phyloP scores from a whole-genome alignment of 2,329 filamentous ascomycete species.

The Colletotrichum melonis region DNA sequence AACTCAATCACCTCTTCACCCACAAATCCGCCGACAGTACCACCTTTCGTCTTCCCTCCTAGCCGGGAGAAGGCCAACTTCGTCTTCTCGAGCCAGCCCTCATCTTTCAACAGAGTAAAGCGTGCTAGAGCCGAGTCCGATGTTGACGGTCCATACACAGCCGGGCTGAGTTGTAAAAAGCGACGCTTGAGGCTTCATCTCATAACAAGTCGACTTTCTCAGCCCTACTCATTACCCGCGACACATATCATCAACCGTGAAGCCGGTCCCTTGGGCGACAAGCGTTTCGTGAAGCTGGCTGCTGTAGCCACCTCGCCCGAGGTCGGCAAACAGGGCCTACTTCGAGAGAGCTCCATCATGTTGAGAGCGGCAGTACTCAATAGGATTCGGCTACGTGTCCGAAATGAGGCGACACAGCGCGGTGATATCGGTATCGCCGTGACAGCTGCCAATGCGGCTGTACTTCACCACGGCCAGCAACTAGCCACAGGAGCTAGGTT shows the following conservation, averaged over 20 bases:
- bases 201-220: slow-evolving; percentile 77
- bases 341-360: slow-evolving; percentile 63
- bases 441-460: slow-evolving; percentile 46
- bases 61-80: slow-evolving; percentile 1
- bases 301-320: slow-evolving; percentile 48
- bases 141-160: slow-evolving; percentile 68
- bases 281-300: slow-evolving; percentile 61
- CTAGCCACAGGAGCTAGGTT: slow-evolving; percentile 47
- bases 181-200: slow-evolving; percentile 71
- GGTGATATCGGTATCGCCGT: slow-evolving; percentile 46
- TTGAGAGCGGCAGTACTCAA: slow-evolving; percentile 76
- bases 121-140: slow-evolving; percentile 61
- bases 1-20: neutral
- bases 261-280: slow-evolving; percentile 55
- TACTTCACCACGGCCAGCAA: slow-evolving; percentile 48
- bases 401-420: slow-evolving; percentile 46
- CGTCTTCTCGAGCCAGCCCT: slow-evolving; percentile 4
- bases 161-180: slow-evolving; percentile 70
- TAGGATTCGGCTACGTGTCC: slow-evolving; percentile 61
- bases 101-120: slow-evolving; percentile 12
- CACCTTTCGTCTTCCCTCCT: neutral
- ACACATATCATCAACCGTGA: slow-evolving; percentile 76
- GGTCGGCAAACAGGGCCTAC: slow-evolving; percentile 49
- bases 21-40: neutral
- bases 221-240: slow-evolving; percentile 75